These are phyloP conservation scores for Macrotyloma uniflorum DNA, from an alignment of 306 rosid species.

Conservation along the genomic window DNA sequence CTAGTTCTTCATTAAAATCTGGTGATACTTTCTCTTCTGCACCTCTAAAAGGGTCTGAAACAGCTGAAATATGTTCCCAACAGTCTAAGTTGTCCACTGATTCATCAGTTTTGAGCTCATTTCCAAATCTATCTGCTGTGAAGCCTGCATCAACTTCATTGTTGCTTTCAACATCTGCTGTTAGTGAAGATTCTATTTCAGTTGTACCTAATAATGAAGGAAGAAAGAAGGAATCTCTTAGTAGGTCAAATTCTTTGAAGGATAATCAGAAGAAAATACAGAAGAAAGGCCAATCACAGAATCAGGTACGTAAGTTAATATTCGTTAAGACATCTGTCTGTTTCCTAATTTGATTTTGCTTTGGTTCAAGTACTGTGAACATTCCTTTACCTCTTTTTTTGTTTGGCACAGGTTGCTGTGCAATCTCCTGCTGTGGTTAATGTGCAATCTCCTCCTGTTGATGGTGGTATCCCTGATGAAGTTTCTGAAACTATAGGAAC, in stretches of 20 bases:
- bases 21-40: slow-evolving; percentile 46
- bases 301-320: slow-evolving; percentile 59
- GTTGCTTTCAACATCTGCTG: slow-evolving; percentile 39
- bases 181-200: slow-evolving; percentile 46
- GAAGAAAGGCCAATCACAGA: slow-evolving; percentile 57
- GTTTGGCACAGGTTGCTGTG: slow-evolving; percentile 52
- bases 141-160: slow-evolving; percentile 36
- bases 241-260: slow-evolving; percentile 63
- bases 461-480: slow-evolving; percentile 23
- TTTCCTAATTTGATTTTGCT: background rate
- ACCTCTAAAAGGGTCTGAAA: slow-evolving; percentile 47
- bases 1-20: slow-evolving; percentile 43
- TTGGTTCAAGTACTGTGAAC: background rate
- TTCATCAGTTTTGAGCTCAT: slow-evolving; percentile 34
- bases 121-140: slow-evolving; percentile 50
- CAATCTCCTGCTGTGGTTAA: slow-evolving; percentile 45
- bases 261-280: slow-evolving; percentile 64
- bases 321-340: background rate
- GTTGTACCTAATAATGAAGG: slow-evolving; percentile 49
- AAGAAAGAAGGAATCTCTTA: slow-evolving; percentile 54
- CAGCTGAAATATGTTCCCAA: slow-evolving; percentile 36
- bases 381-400: background rate
- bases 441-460: slow-evolving; percentile 43
- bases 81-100: slow-evolving; percentile 48
- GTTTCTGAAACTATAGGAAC: slow-evolving; percentile 51